Percentiles rank a stretch among this genome's conserved stretches.
These are phyloP conservation scores for Gamsiella multidivaricata DNA, from an alignment of 192 early-diverging fungal genomes.

Conservation along the genomic window DNA sequence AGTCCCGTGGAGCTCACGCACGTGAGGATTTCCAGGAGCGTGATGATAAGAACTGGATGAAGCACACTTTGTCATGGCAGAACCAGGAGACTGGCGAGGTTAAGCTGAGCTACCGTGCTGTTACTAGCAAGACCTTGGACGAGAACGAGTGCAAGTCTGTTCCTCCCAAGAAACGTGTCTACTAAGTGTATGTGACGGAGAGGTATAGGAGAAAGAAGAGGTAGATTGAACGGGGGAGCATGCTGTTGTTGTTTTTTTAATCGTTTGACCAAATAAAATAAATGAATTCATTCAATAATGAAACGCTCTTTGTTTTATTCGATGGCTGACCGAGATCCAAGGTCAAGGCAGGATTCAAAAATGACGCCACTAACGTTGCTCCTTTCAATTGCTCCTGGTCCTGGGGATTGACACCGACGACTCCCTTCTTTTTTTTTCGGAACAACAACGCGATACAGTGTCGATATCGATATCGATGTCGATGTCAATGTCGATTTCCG, in stretches of 20 bases:
- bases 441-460: too few species aligned
- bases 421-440: too few species aligned
- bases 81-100: conserved; percentile 81
- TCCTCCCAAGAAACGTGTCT: conserved; percentile 57
- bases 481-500: too few species aligned
- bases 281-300: neutral
- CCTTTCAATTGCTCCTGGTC: too few species aligned
- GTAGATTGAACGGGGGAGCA: neutral
- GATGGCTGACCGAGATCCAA: too few species aligned
- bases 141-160: conserved; percentile 94
- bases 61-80: conserved; percentile 97
- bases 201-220: neutral
- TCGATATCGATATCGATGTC: too few species aligned
- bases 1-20: conserved; percentile 97
- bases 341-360: too few species aligned
- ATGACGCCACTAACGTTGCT: too few species aligned
- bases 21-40: conserved; percentile 93
- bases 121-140: conserved; percentile 86
- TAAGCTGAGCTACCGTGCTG: conserved; percentile 86
- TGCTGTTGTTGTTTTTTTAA: neutral
- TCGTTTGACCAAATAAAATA: neutral
- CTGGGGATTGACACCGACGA: too few species aligned
- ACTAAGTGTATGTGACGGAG: too few species aligned
- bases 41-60: conserved; percentile 97
- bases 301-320: neutral